These are phyloP conservation scores for Geum urbanum DNA, from an alignment of 306 rosid species.

Conservation along the genomic window DNA sequence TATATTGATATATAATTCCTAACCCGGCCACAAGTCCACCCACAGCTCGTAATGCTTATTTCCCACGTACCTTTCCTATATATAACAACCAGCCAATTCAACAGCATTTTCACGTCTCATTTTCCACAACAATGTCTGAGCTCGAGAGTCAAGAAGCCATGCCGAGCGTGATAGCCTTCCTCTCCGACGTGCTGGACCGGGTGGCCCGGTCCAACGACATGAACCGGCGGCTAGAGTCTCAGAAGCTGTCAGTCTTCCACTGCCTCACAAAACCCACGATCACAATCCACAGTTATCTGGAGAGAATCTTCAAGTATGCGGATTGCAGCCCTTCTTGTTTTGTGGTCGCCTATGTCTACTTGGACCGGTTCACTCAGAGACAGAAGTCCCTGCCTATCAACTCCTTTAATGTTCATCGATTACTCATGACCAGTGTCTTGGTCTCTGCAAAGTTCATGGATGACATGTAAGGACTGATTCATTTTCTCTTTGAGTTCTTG, in stretches of 20 bases:
- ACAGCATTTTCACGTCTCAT: background rate
- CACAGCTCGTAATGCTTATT: background rate
- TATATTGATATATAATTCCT: too few relatives aligned
- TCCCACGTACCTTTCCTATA: background rate
- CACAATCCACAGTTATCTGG: slow-evolving; percentile 63
- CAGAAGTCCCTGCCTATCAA: slow-evolving; percentile 65
- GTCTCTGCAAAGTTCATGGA: slow-evolving; percentile 91
- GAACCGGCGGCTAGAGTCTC: slow-evolving; percentile 32
- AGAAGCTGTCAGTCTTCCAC: slow-evolving; percentile 65
- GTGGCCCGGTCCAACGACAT: slow-evolving; percentile 61
- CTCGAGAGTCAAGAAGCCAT: slow-evolving; percentile 52
- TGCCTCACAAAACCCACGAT: slow-evolving; percentile 66
- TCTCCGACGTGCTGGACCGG: slow-evolving; percentile 62
- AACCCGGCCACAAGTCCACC: background rate
- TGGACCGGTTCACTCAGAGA: slow-evolving; percentile 69
- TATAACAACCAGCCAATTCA: slow-evolving; percentile 3
- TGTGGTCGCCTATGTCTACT: slow-evolving; percentile 80
- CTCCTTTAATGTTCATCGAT: slow-evolving; percentile 74
- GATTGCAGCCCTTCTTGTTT: slow-evolving; percentile 83
- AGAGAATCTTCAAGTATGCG: slow-evolving; percentile 81
- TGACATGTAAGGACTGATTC: slow-evolving; percentile 51
- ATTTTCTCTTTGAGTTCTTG: background rate
- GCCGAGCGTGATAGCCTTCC: slow-evolving; percentile 52
- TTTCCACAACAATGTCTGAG: slow-evolving; percentile 40
- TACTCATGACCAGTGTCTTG: slow-evolving; percentile 82